Percentiles rank a stretch among this genome's conserved stretches.
phyloP scores from a whole-genome alignment of 345 rosid species.

The Eucalyptus curtisii region DNA sequence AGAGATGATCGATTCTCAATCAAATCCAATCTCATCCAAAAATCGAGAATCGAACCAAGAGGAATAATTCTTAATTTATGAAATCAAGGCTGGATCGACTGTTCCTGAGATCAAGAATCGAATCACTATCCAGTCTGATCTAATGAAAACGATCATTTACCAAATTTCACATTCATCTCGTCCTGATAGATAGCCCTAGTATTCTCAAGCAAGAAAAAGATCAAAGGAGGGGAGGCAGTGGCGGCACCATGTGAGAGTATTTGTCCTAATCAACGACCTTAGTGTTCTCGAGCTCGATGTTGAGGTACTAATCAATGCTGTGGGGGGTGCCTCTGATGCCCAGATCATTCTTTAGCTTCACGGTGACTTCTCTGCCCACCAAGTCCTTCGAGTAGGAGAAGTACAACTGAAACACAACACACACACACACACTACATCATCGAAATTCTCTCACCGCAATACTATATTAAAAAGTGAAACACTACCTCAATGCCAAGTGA shows the following conservation, averaged over 20 bases:
- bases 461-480: neutral
- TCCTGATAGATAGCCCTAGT: neutral
- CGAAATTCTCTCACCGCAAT: neutral
- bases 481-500: neutral
- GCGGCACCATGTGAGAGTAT: constrained; percentile 83
- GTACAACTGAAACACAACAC: constrained; percentile 50
- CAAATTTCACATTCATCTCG: neutral
- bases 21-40: neutral
- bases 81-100: accelerated
- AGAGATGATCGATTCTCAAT: accelerated
- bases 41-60: too few relatives aligned
- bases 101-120: accelerated
- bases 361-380: constrained; percentile 97
- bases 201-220: neutral
- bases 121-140: accelerated
- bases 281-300: constrained; percentile 97
- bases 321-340: constrained; percentile 98
- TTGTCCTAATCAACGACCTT: constrained; percentile 98
- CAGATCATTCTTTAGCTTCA: constrained; percentile 94
- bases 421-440: neutral
- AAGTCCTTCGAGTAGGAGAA: constrained; percentile 98
- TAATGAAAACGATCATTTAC: accelerated
- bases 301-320: constrained; percentile 93
- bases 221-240: too few relatives aligned
- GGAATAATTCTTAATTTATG: accelerated